Base-by-base conservation (phyloP, 139 green algal species). In the Penium margaritaceum region DNA sequence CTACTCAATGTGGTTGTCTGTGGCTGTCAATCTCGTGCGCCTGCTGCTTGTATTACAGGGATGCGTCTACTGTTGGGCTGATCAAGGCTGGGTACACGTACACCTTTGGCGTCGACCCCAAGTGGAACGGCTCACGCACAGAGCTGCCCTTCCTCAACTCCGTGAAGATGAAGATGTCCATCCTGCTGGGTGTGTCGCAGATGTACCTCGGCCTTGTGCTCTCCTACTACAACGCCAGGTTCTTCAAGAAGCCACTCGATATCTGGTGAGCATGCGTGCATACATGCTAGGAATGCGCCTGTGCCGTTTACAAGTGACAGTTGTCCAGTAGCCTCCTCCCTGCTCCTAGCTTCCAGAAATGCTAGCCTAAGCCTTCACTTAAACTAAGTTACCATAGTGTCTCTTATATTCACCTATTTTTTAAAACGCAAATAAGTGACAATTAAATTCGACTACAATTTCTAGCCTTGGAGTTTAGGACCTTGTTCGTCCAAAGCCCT, bases 111-210 rank as follows among this genome's bases (percentile, higher is more conserved):
- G 85, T 97, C 19, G 94, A 99, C 84, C 94, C 94, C 2, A 81
- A 87, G 0, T 99, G 94, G 94, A 91, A 95, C 71, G 93, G 94
- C 61, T 95, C 88, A 57, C 89, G 90, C 68, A 93, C 90, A 0
- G 94, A 99, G 90, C 88, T 99, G 76, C 87, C 87, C 1, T 98
- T 90, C 81, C 80, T 95, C 54, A 98, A 99, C 87, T 90, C 85
- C 1, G 73, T 98, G 67, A 99, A 99, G 84, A 99, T 99, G 94
- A 99, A 99, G 88, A 95, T 98, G 90, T 90, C 77, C 60, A 97
- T 99, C 79, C n/a, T 99, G 27, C 74, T 99, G 60, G 94, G 89
- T 63, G 78, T 78, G 27, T 61, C 61, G 21, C 94, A 98, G 82
- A 99, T 99, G 94, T 92, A 95, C 76, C 72, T 91, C 19, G 94